Evolutionary conservation across 2,329 filamentous ascomycete genomes (phyloP), one percentile per base, ranked within the genome.

Genomic region (Mycocentrospora acerina): DNA sequence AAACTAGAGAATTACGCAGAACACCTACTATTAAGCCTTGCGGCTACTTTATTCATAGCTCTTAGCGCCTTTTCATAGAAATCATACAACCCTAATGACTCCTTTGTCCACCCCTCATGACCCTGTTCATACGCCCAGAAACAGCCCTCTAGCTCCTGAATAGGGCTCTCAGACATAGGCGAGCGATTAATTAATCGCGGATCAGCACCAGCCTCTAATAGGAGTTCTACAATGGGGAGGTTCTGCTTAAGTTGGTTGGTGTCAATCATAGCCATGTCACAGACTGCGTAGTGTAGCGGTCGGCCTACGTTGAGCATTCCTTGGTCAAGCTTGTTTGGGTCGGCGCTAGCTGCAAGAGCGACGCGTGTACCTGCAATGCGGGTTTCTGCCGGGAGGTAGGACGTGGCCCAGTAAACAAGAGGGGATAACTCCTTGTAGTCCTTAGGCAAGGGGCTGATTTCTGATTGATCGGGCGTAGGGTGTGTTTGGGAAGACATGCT

Each of bases 181-280:
- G 4, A n/a, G 14, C 7, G 8, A 31, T 18, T 18, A 10, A 18
- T 16, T 11, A 31, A 18, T 11, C 29, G 13, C 7, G 29, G 29
- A 31, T 19, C 15, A 12, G 29, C 29, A 31, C 29, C 29, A 17
- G 29, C 15, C 29, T 31, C 15, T 16, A 11, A 17, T 17, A 31
- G 13, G 14, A 31, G 29, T 12, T 31, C 29, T 19, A 31, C 15
- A 13, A 19, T 12, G 12, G 29, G 29, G 16, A 31, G 29, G 15
- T 31, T 31, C 29, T 31, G 29, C 14, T 31, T 31, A 10, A 31
- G 29, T 13, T 31, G 29, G 14, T 31, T 31, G 29, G 7, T 6
- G 10, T 31, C 19, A 9, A 6, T 5, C 19, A 6, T 5, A 5
- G 19, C 19, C 5, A 9, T 6, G 9, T 22, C 19, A 22, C 9